Evolutionary conservation across 805 yeast species (phyloP).

Genomic region (Pichia californica): DNA sequence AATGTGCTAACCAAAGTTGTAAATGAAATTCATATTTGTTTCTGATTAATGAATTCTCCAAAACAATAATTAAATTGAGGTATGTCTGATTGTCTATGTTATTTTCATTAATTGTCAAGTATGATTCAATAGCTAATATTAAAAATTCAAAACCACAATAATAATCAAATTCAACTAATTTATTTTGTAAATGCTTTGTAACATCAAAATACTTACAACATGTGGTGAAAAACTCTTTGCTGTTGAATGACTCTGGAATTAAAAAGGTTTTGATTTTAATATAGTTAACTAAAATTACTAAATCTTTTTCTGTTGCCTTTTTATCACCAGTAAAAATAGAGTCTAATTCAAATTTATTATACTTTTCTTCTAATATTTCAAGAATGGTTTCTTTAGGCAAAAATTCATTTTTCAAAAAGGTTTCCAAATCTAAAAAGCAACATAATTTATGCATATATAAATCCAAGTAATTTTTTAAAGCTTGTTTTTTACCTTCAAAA

Average conservation of each 20-base stretch:
- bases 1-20: constrained; percentile 60
- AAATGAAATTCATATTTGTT: constrained; percentile 74
- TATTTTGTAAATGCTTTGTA: constrained; percentile 31
- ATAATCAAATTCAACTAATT: constrained; percentile 57
- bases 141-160: constrained; percentile 63
- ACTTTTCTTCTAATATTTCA: constrained; percentile 11
- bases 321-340: constrained; percentile 8
- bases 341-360: constrained; percentile 7
- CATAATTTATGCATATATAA: constrained; percentile 52
- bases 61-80: constrained; percentile 40
- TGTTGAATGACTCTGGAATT: constrained; percentile 20
- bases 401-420: neutral
- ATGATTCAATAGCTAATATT: constrained; percentile 43
- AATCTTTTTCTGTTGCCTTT: constrained; percentile 18
- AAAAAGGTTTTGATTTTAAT: constrained; percentile 39
- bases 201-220: constrained; percentile 35
- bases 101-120: constrained; percentile 12
- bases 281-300: constrained; percentile 26
- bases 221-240: constrained; percentile 22
- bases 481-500: neutral
- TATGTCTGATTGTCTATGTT: constrained; percentile 20
- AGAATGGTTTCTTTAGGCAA: neutral
- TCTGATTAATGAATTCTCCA: constrained; percentile 47
- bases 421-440: constrained; percentile 54
- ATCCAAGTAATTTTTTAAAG: constrained; percentile 36